Percentiles rank a stretch among this genome's conserved stretches.
Evolutionary conservation across 768 basidiomycete genomes (phyloP).

Genomic region (Leucosporidium creatinivorum): DNA sequence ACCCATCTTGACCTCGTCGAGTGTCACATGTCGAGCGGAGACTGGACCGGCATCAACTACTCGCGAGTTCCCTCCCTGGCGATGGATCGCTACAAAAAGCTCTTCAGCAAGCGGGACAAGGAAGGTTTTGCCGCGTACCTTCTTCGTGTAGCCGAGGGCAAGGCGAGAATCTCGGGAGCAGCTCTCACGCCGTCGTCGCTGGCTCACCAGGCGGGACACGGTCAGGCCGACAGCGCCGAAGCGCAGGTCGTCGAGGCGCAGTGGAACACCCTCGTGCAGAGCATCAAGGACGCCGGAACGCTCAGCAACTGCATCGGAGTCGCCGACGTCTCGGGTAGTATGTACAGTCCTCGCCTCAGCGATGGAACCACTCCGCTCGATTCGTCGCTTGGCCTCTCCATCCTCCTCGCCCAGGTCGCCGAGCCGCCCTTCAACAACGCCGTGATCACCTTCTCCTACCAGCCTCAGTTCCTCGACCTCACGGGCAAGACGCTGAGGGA

Average conservation of each 20-base stretch:
- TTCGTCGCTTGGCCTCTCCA: conserved; percentile 59
- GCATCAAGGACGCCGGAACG: conserved; percentile 51
- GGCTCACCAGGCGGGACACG: conserved; percentile 30
- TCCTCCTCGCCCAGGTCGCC: conserved; percentile 58
- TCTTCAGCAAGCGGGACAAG: conserved; percentile 56
- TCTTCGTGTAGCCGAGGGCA: conserved; percentile 52
- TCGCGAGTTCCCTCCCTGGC: conserved; percentile 55
- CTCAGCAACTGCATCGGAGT: conserved; percentile 59
- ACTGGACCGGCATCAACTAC: conserved; percentile 49
- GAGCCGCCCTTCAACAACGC: conserved; percentile 57
- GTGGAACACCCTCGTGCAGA: conserved; percentile 57
- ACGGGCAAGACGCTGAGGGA: conserved; percentile 43
- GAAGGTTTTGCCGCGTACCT: conserved; percentile 55
- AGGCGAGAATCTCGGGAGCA: conserved; percentile 57
- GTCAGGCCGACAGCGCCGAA: conserved; percentile 37
- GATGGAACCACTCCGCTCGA: conserved; percentile 48
- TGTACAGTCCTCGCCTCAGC: conserved; percentile 47
- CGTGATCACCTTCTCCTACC: conserved; percentile 61
- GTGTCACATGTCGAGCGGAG: conserved; percentile 55
- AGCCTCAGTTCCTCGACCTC: conserved; percentile 48
- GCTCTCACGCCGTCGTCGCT: conserved; percentile 44
- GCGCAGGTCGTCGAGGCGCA: conserved; percentile 55
- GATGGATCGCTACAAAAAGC: conserved; percentile 55
- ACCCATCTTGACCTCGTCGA: conserved; percentile 50
- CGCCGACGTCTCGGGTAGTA: conserved; percentile 69